These are phyloP conservation scores for Marsdenia floribunda DNA, from an alignment of 257 asterid genomes.

Conservation along the genomic window DNA sequence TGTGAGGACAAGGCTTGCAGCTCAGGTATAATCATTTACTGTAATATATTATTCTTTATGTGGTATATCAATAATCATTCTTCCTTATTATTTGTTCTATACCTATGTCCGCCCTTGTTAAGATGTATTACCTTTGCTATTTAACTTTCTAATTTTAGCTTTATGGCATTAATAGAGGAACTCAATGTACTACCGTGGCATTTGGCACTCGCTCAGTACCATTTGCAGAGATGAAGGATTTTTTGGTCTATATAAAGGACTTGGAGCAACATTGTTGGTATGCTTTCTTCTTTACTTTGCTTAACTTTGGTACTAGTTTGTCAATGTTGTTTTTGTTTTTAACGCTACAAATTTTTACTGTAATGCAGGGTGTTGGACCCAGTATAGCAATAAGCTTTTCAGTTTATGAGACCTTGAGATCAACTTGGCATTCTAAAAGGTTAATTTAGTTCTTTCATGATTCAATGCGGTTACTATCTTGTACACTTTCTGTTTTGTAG, in stretches of 20 bases:
- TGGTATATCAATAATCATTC: background rate
- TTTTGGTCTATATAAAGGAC: conserved; percentile 87
- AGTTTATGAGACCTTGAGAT: conserved; percentile 70
- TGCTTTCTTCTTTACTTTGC: background rate
- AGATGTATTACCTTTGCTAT: background rate
- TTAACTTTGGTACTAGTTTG: background rate
- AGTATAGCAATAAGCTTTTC: conserved; percentile 91
- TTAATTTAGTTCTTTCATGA: conserved; percentile 17
- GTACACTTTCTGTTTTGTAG: background rate
- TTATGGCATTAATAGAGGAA: conserved; percentile 47
- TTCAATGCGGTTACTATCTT: background rate
- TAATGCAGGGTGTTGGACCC: conserved; percentile 91
- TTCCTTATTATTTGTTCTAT: background rate
- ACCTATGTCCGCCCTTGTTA: background rate
- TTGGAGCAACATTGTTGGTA: conserved; percentile 92
- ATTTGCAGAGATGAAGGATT: conserved; percentile 91
- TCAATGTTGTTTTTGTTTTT: conserved; percentile 5
- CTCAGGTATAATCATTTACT: conserved; percentile 51
- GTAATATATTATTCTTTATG: too few species aligned
- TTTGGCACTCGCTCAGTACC: conserved; percentile 65
- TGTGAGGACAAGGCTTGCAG: conserved; percentile 84
- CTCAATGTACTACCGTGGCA: conserved; percentile 74
- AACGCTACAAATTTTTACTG: conserved; percentile 3
- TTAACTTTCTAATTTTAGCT: background rate
- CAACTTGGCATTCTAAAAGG: conserved; percentile 61